Base-by-base conservation (phyloP, 2,329 filamentous ascomycete genomes). In the Stachybotrys chartarum region DNA sequence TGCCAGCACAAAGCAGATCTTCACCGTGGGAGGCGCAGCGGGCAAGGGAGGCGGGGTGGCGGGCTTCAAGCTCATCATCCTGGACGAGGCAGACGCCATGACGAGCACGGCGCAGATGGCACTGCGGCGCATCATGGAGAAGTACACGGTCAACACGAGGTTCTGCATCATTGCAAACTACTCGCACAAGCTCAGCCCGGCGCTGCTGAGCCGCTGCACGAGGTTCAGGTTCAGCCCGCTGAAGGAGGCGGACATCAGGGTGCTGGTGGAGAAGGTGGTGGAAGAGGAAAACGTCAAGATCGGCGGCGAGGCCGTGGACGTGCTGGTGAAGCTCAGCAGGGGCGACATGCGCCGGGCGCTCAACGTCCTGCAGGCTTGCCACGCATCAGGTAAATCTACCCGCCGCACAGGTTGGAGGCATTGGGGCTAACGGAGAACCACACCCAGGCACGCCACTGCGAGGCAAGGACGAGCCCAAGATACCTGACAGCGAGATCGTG, bases 141-240 rank as follows among this genome's bases (percentile, higher is more conserved):
- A 96, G 75, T 99, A 99, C 76, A 99, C 94, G 1, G 90, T 90
- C 57, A 99, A 99, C 75, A 97, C 94, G 3, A 82, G 94, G 53
- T 99, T 99, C 75, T 97, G 93, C 75, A 91, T 99, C 68, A 97
- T 99, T 64, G 94, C 94, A 64, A 99, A 99, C 75, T 99, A 99
- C 73, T 94, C 94, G 32, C 94, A 99, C 77, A 99, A 99, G 73
- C 84, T 99, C 45, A 95, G 91, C 12, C 93, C 94, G 0, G 94
- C 94, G 0, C 78, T 99, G 48, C 78, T 99, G 54, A 97, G 93
- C 51, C 81, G 94, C 64, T 99, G 94, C 74, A 99, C 94, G 10
- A 80, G 94, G 44, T 99, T 99, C 72, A 81, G 94, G 35, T 99
- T 99, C 73, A 96, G 90, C 61, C 94, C 94, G 11, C 76, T 99